Base-by-base conservation (phyloP, 192 early-diverging fungal genomes). In the Funneliformis geosporum region DNA sequence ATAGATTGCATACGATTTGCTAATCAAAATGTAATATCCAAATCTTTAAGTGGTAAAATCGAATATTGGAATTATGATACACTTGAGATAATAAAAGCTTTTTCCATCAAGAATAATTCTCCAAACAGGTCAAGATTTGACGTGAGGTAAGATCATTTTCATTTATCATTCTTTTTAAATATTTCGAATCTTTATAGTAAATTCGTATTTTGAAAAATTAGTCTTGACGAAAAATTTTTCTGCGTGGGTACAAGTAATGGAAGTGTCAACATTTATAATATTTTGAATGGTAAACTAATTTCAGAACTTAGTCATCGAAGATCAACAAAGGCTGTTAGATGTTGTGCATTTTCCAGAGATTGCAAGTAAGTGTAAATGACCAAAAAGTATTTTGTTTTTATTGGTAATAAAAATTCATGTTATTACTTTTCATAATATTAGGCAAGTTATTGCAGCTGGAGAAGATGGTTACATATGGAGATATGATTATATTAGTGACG, bases 391-490 rank as follows among this genome's bases (percentile, higher is more conserved):
- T 38, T 16, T 33, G 11, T 5, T 44, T 55, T 28, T 1, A 47
- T 11, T 50, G 46, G 40, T 59, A 25, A 8, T 38, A 73, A 12
- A 43, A 14, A 43, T 40, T 73, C n/a, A 25, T 27, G 23, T 21
- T 55, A 27, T 61, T 27, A 8, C 25, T 21, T 7, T 23, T 5
- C n/a, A n/a, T 25, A 44, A 33, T 12, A 2, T 5, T 80, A 92
- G 91, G 44, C 90, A 91, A 60, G 84, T 96, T 12, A 81, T 94
- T 10, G 92, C 90, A 61, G 90, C 89, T 38, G 92, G 93, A 59
- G 93, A 94, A 59, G 94, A 93, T 40, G 90, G 91, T 0, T 93
- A 94, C 79, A 90, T 96, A 55, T 94, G 94, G 93, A 84, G 95
- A 68, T 95, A 93, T 81, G 92, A 94, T 82, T 94, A 93, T 83